Evolutionary conservation across 768 basidiomycete genomes (phyloP).

Genomic region (Tricholomella constricta): DNA sequence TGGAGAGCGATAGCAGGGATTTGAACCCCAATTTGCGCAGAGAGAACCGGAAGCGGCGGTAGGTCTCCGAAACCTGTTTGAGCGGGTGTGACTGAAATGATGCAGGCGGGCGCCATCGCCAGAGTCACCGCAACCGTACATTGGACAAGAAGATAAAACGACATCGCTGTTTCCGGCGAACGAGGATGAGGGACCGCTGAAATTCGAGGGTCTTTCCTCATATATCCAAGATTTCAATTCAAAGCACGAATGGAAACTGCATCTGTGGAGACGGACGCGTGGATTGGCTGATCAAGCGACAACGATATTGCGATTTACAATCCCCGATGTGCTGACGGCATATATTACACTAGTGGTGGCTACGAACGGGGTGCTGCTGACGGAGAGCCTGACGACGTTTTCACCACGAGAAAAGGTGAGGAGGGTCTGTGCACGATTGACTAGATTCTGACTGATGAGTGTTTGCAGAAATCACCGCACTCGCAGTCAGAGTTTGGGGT

Average conservation of each 20-base stretch:
- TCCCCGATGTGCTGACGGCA: conserved; percentile 66
- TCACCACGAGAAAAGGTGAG: conserved; percentile 73
- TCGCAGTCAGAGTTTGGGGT: conserved; percentile 68
- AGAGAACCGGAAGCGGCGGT: conserved; percentile 61
- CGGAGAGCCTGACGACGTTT: conserved; percentile 70
- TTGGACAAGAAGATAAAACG: conserved; percentile 41
- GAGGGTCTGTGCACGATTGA: not conserved
- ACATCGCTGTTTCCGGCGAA: conserved; percentile 44
- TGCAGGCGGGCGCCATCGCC: conserved; percentile 54
- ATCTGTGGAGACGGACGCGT: conserved; percentile 51
- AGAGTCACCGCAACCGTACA: conserved; percentile 62
- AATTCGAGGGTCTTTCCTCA: conserved; percentile 45
- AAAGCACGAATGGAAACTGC: conserved; percentile 45
- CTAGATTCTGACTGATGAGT: not conserved
- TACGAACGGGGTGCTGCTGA: conserved; percentile 35
- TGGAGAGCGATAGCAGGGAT: conserved; percentile 50
- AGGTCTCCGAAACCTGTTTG: conserved; percentile 23
- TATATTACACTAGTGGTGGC: conserved; percentile 56
- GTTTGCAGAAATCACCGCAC: conserved; percentile 62
- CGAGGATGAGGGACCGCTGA: conserved; percentile 41
- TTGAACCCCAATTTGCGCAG: conserved; percentile 47
- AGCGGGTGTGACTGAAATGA: conserved; percentile 3
- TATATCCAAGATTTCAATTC: conserved; percentile 65
- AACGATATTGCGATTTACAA: conserved; percentile 55
- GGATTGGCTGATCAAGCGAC: conserved; percentile 31